Evolutionary conservation across 2,329 filamentous ascomycete species (phyloP), one percentile per base, ranked within the genome.

Genomic region (Pseudogymnoascus sp.): DNA sequence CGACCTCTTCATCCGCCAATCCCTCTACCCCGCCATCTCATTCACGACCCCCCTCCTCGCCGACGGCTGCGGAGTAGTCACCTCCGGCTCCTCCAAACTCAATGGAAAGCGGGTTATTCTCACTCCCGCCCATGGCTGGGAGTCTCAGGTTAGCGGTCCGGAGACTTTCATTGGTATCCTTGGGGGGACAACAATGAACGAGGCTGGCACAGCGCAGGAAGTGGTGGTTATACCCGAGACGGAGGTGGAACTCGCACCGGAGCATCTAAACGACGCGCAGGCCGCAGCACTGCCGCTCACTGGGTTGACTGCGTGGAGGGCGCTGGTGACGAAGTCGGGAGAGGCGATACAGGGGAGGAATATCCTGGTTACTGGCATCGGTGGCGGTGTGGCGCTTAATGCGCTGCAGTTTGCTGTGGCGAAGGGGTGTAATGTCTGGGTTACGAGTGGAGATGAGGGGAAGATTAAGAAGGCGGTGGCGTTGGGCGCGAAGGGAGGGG

Each of bases 1-100:
- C 70, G 95, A 97, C 75, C 85, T 96, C 69, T 97, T 97, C 79
- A 89, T 96, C 76, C 90, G 93, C 62, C 92, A 95, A 75, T 88
- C 93, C 72, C 85, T 96, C 42, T 97, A 97, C 79, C 93, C 93
- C 0, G 88, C 85, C 69, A 88, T 91, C 62, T 88, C 89, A 11
- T 96, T 96, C 75, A 82, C 84, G 65, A 80, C 87, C 5, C 91
- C 93, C 0, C 78, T 97, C 43, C 83, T 96, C 25, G 86, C 92
- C 65, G 93, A 97, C 73, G 93, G 91, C 67, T 87, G 84, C 69
- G 93, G 93, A 62, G 78, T 83, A 63, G 90, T 97, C 3, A 82
- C 87, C 31, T 77, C 77, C 1, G 76, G 81, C 28, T 70, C 76
- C 63, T 78, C 81, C n/a, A 73, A 80, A 14, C 78, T 77, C 59